Evolutionary conservation across 2,329 filamentous ascomycete genomes (phyloP), one percentile per base, ranked within the genome.

Genomic region (Purpureocillium lavendulum): DNA sequence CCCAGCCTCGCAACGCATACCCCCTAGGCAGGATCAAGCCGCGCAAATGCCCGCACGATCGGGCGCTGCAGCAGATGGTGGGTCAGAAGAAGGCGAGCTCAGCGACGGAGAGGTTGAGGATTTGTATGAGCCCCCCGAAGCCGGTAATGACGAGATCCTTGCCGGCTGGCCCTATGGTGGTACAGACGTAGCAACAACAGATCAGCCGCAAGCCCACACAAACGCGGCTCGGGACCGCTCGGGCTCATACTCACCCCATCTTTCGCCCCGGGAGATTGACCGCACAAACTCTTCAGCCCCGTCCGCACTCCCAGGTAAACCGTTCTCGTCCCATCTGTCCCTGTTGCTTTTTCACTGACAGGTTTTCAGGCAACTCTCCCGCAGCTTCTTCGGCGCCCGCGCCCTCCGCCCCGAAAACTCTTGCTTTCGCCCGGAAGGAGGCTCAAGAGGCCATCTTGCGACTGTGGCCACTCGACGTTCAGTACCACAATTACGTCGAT

Each of bases 61-160:
- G 29, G 29, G n/a, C 29, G 12, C 7, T 13, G 7, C n/a, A 5
- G 38, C 28, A 9, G 44, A 45, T 24, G 46, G 48, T 7, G 51
- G 52, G 30, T 49, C 52, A 35, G 85, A 92, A 52, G 86, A 94
- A 51, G 85, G 84, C 13, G 87, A 94, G 57, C 58, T 92, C 24
- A 84, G 78, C 46, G 86, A 90, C 50, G 75, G 70, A 14, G 79
- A 82, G 49, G 69, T 73, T 36, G 73, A 78, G 36, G 72, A 78
- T 49, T 50, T 71, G 3, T 77, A 78, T 44, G 71, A 75, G 36
- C 66, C 70, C 9, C 42, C 39, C 12, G 46, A 48, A 13, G 36
- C 40, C 14, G 46, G 43, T 9, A 40, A 45, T 5, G 29, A 24
- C 7, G 38, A 35, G 17, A 24, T 21, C 33, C 33, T 21, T 17